Evolutionary conservation across 1,284 basidiomycete genomes (phyloP).

Genomic region (Moesziomyces sp.): DNA sequence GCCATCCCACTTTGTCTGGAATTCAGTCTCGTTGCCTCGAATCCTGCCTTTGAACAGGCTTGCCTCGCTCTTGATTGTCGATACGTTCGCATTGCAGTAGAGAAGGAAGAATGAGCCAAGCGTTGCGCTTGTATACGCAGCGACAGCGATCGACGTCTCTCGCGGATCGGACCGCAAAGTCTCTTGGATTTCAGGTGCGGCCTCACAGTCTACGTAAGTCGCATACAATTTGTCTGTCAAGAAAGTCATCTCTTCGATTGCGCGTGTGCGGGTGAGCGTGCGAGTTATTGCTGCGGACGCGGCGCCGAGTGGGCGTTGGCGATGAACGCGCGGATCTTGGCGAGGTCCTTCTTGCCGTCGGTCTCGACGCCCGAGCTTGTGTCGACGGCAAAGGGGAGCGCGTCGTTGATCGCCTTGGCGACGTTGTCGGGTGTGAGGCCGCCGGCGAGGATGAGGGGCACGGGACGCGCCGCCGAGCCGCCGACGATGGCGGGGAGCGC

Average conservation of each 20-base stretch:
- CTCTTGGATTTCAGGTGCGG: no score
- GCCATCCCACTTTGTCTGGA: no score
- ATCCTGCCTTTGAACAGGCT: no score
- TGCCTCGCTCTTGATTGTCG: no score
- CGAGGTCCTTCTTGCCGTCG: slow-evolving; percentile 57
- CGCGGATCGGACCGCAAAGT: no score
- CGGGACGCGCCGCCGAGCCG: slow-evolving; percentile 15
- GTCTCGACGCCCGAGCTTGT: slow-evolving; percentile 64
- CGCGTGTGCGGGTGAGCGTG: no score
- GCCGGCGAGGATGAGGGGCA: slow-evolving; percentile 63
- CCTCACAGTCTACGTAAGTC: not conserved
- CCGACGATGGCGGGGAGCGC: slow-evolving; percentile 26
- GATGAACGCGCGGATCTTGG: slow-evolving; percentile 58
- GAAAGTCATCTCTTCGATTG: no score
- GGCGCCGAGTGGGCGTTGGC: slow-evolving; percentile 5
- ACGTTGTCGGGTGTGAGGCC: slow-evolving; percentile 62
- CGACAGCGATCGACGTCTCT: no score
- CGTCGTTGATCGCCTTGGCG: slow-evolving; percentile 37
- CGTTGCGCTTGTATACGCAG: no score
- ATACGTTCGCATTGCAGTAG: no score
- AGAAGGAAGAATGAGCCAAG: no score
- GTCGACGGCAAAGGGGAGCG: slow-evolving; percentile 56
- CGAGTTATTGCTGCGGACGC: not conserved
- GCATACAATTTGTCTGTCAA: slow-evolving; percentile 1
- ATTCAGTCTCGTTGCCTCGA: no score